phyloP scores from a whole-genome alignment of 768 basidiomycete genomes.

The Guyanaporus albipodus region DNA sequence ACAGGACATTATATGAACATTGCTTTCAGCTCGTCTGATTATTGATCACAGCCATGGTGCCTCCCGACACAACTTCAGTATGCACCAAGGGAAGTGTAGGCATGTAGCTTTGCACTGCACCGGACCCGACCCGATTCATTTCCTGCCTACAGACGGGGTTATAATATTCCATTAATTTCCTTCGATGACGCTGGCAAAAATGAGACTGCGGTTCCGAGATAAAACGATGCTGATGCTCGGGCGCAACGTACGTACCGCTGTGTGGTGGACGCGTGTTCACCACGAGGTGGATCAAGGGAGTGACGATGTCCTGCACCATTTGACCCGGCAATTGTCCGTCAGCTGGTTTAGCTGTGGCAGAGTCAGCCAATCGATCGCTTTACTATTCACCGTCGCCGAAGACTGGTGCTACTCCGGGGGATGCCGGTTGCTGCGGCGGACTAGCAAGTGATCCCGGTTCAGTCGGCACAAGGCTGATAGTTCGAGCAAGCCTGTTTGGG shows the following conservation, averaged over 20 bases:
- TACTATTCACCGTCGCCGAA: no score
- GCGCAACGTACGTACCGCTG: constrained; percentile 8
- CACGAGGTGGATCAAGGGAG: constrained; percentile 14
- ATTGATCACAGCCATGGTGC: constrained; percentile 1
- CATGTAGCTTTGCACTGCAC: constrained; percentile 6
- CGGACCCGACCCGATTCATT: constrained; percentile 19
- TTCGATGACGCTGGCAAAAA: background rate
- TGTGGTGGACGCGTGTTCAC: constrained; percentile 13
- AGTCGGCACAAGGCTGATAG: no score
- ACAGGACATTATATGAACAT: background rate
- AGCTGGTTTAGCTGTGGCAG: no score
- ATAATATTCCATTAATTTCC: background rate
- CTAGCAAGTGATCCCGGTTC: no score
- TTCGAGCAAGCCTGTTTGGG: no score
- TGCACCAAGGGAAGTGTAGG: constrained; percentile 3
- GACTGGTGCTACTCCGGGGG: no score
- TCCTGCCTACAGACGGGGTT: constrained; percentile 1
- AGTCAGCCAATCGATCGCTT: no score
- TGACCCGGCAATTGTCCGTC: background rate
- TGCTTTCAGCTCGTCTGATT: constrained; percentile 6
- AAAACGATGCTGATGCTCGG: constrained; percentile 10
- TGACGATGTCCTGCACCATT: background rate
- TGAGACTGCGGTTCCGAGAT: constrained; percentile 20
- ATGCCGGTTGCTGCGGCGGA: no score
- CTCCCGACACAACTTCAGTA: constrained; percentile 5